These are phyloP conservation scores for Skeletonema tropicum DNA, from an alignment of 108 stramenopile species.

Conservation along the genomic window DNA sequence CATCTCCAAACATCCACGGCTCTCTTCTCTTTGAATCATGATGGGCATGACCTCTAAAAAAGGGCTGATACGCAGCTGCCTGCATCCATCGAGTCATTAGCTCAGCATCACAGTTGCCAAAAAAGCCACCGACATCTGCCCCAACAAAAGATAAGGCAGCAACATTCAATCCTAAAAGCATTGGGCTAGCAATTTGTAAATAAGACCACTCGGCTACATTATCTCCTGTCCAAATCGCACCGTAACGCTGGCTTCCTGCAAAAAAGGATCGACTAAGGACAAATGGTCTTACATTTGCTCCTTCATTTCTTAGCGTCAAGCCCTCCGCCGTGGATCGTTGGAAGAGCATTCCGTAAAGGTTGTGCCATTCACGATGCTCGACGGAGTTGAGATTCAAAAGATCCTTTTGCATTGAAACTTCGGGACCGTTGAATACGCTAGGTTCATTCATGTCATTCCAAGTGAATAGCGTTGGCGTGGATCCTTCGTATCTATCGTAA, in stretches of 20 bases:
- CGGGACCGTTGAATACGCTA: conserved; percentile 99
- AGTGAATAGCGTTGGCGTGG: conserved; percentile 91
- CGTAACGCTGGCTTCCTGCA: conserved; percentile 95
- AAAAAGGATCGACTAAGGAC: conserved; percentile 96
- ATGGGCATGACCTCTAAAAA: conserved; percentile 99
- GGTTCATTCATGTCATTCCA: conserved; percentile 99
- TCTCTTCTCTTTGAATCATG: conserved; percentile 97
- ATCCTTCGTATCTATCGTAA: conserved; percentile 92
- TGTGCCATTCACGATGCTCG: conserved; percentile 99
- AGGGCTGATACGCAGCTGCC: conserved; percentile 97
- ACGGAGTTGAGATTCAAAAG: conserved; percentile 83
- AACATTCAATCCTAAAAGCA: conserved; percentile 94
- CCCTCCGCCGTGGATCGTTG: conserved; percentile 97
- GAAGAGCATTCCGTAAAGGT: conserved; percentile 98
- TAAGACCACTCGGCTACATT: conserved; percentile 96
- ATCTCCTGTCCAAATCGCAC: conserved; percentile 99
- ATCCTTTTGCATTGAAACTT: conserved; percentile 97
- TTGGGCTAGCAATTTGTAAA: conserved; percentile 90
- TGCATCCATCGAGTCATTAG: conserved; percentile 99
- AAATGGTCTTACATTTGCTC: conserved; percentile 90
- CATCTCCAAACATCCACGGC: conserved; percentile 98
- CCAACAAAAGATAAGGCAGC: conserved; percentile 96
- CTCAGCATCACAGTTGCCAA: conserved; percentile 95
- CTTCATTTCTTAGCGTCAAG: conserved; percentile 71
- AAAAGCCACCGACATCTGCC: conserved; percentile 99